These are phyloP conservation scores for fission yeast (Schizosaccharomyces pombe) DNA, from an alignment of 805 yeast genomes.

Conservation along the genomic window DNA sequence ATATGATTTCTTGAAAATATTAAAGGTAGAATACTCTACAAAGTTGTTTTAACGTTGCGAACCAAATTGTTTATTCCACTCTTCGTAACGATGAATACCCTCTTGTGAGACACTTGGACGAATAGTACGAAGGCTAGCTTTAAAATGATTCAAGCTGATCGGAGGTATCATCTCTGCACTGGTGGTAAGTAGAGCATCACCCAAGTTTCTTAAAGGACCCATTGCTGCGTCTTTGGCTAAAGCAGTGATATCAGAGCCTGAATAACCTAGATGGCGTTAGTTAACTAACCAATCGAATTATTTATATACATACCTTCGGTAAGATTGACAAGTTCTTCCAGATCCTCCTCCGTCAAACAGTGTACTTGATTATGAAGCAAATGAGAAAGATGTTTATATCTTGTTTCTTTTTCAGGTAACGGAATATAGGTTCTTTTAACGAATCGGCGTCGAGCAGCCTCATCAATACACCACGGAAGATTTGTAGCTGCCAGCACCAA, in stretches of 20 bases:
- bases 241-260: slow-evolving; percentile 89
- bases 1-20: too few species aligned
- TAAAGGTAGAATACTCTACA: too few species aligned
- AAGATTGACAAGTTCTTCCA: slow-evolving; percentile 31
- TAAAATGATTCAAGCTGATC: slow-evolving; percentile 47
- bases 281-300: slow-evolving; percentile 92
- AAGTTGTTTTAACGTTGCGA: not conserved
- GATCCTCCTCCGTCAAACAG: slow-evolving; percentile 39
- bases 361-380: slow-evolving; percentile 54
- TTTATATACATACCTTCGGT: slow-evolving; percentile 52
- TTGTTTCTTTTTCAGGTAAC: slow-evolving; percentile 66
- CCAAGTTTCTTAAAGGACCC: slow-evolving; percentile 58
- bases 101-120: slow-evolving; percentile 74
- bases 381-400: slow-evolving; percentile 45
- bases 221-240: slow-evolving; percentile 75
- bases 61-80: slow-evolving; percentile 30
- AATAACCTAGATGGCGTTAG: slow-evolving; percentile 20
- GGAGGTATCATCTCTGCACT: slow-evolving; percentile 61
- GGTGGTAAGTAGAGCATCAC: slow-evolving; percentile 51
- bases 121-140: slow-evolving; percentile 49
- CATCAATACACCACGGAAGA: slow-evolving; percentile 73
- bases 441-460: slow-evolving; percentile 79
- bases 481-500: slow-evolving; percentile 89
- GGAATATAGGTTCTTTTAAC: slow-evolving; percentile 85
- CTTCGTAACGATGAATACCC: slow-evolving; percentile 56